Evolutionary conservation across 2,329 filamentous ascomycete genomes (phyloP).

Genomic region (Paraconiothyrium brasiliense): DNA sequence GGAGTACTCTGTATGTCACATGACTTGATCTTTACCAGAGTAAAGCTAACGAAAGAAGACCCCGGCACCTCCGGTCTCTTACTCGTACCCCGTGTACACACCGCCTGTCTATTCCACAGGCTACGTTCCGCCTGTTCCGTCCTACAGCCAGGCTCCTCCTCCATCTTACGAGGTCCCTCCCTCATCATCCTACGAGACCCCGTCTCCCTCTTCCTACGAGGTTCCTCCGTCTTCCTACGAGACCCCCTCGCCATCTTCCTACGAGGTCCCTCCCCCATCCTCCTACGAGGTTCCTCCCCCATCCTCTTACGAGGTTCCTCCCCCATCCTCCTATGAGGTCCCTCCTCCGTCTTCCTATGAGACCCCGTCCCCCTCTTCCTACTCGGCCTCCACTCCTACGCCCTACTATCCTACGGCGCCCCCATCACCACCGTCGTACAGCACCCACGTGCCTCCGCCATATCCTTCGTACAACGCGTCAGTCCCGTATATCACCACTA

Average conservation of each 20-base stretch:
- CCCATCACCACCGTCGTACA: slow-evolving; percentile 15
- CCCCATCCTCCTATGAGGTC: slow-evolving; percentile 1
- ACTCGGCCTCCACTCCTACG: slow-evolving; percentile 2
- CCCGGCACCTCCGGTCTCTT: slow-evolving; percentile 8
- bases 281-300: slow-evolving; percentile 2
- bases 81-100: slow-evolving; percentile 15
- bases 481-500: slow-evolving; percentile 20
- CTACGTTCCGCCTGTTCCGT: slow-evolving; percentile 5
- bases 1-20: slow-evolving; percentile 8
- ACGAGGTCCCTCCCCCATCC: slow-evolving; percentile 7
- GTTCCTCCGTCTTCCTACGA: slow-evolving; percentile 1
- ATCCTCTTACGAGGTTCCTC: slow-evolving; percentile 1
- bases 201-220: background rate
- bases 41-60: background rate
- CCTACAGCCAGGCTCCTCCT: slow-evolving; percentile 6
- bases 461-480: slow-evolving; percentile 12
- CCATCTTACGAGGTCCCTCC: background rate
- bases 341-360: slow-evolving; percentile 4
- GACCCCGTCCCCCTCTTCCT: background rate
- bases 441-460: slow-evolving; percentile 5
- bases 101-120: slow-evolving; percentile 4
- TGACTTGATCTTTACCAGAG: background rate
- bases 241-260: background rate
- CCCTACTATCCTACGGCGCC: slow-evolving; percentile 14
- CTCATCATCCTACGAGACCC: slow-evolving; percentile 4